Evolutionary conservation across 1,284 basidiomycete species (phyloP).

Genomic region (Kwoniella shivajii): DNA sequence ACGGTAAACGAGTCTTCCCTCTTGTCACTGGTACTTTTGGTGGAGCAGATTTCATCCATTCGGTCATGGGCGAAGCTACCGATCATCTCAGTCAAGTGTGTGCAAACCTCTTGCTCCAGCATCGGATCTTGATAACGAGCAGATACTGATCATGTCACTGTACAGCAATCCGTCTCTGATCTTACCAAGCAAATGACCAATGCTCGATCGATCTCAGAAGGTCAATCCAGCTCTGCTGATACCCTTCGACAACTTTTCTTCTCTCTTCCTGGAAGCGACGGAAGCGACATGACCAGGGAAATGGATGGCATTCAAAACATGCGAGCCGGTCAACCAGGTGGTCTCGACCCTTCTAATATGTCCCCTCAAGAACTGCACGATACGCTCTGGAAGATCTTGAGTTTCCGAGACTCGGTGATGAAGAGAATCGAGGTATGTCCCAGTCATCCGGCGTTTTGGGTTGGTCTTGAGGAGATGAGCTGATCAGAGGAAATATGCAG

Average conservation of each 20-base stretch:
- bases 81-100: constrained; percentile 51
- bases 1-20: constrained; percentile 75
- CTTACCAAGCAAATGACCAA: constrained; percentile 76
- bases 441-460: not conserved
- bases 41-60: constrained; percentile 80
- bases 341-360: constrained; percentile 75
- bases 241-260: constrained; percentile 53
- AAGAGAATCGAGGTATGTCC: constrained; percentile 73
- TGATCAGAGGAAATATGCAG: constrained; percentile 3
- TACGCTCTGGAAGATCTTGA: constrained; percentile 81
- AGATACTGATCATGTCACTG: not conserved
- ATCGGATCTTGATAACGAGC: not conserved
- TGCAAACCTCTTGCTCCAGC: not conserved
- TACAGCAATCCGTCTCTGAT: constrained; percentile 83
- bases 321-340: constrained; percentile 60
- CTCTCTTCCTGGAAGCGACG: constrained; percentile 64
- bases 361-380: constrained; percentile 80
- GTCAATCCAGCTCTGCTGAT: constrained; percentile 58
- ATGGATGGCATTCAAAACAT: constrained; percentile 75
- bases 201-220: constrained; percentile 57
- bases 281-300: constrained; percentile 64
- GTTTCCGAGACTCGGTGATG: constrained; percentile 78
- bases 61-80: constrained; percentile 59
- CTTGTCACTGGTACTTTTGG: constrained; percentile 89
- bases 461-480: not conserved